Percentiles rank a stretch among this genome's conserved stretches.
Conservation (phyloP, 805 yeast species). For the Clavispora vitiphila region DNA sequence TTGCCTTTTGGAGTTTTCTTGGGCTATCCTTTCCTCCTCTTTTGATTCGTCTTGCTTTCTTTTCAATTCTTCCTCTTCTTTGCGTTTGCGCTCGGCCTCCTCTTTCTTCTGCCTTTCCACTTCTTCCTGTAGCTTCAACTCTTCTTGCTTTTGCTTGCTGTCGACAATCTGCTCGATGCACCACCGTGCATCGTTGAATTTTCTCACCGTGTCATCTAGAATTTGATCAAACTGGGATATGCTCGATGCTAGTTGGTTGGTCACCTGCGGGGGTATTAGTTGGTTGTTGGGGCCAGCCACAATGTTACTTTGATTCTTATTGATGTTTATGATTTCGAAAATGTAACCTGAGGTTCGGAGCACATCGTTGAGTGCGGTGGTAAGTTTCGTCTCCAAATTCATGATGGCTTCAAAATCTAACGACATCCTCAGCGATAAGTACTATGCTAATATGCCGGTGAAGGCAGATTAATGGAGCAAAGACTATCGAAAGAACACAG, state of each 20-base stretch:
- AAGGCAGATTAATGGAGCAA: background rate
- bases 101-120: constrained; percentile 28
- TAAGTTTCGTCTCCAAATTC: constrained; percentile 38
- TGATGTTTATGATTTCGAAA: constrained; percentile 37
- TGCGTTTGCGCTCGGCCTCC: constrained; percentile 21
- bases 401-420: constrained; percentile 11
- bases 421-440: background rate
- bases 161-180: constrained; percentile 39
- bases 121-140: constrained; percentile 32
- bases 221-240: constrained; percentile 37
- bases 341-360: constrained; percentile 40
- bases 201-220: constrained; percentile 37
- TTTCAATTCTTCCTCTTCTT: constrained; percentile 16
- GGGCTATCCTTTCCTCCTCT: constrained; percentile 13
- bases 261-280: constrained; percentile 33
- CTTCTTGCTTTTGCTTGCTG: constrained; percentile 38
- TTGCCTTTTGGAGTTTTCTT: constrained; percentile 15
- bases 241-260: constrained; percentile 29
- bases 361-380: constrained; percentile 35
- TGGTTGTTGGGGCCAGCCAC: constrained; percentile 40
- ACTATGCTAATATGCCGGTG: background rate
- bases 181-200: constrained; percentile 41
- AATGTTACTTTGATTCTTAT: constrained; percentile 36
- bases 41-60: constrained; percentile 15
- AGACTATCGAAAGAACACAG: no score